Conservation (phyloP, 2,329 filamentous ascomycete species). For the Macroventuria anomochaeta region DNA sequence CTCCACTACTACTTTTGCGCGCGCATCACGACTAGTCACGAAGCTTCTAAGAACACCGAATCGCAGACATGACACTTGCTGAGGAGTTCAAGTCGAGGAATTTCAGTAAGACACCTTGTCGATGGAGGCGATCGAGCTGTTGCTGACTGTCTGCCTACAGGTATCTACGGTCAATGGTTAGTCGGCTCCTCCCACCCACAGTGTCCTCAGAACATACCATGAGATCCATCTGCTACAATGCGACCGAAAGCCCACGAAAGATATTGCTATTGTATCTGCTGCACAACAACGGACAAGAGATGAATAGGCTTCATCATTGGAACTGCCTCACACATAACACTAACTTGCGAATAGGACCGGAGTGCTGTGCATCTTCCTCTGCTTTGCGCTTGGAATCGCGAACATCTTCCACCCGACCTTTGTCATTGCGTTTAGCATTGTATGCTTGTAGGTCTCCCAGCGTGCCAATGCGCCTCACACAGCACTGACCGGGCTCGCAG, state of each 20-base stretch:
- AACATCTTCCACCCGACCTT: conserved; percentile 69
- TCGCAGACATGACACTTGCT: conserved; percentile 60
- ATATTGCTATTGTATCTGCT: background rate
- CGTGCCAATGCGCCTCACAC: background rate
- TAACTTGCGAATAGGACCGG: conserved; percentile 54
- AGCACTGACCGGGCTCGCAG: conserved; percentile 37
- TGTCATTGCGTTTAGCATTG: conserved; percentile 64
- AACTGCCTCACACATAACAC: conserved; percentile 1
- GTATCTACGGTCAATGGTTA: conserved; percentile 74
- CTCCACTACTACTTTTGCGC: conserved; percentile 7
- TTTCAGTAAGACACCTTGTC: conserved; percentile 62
- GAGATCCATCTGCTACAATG: too few relatives aligned
- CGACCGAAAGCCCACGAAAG: background rate
- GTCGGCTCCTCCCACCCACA: conserved; percentile 36
- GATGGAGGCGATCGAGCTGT: conserved; percentile 17
- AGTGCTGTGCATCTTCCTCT: conserved; percentile 68
- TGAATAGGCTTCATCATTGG: background rate
- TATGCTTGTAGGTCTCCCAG: conserved; percentile 54
- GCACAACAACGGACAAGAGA: background rate
- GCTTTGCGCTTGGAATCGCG: conserved; percentile 71
- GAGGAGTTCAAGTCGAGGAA: conserved; percentile 70
- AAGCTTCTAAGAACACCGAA: background rate
- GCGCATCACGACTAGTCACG: conserved; percentile 14
- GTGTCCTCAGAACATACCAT: background rate
- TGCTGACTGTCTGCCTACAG: conserved; percentile 53